These are phyloP conservation scores for Selaginella moellendorffii DNA, from an alignment of 75 land plant genomes.

Conservation along the genomic window DNA sequence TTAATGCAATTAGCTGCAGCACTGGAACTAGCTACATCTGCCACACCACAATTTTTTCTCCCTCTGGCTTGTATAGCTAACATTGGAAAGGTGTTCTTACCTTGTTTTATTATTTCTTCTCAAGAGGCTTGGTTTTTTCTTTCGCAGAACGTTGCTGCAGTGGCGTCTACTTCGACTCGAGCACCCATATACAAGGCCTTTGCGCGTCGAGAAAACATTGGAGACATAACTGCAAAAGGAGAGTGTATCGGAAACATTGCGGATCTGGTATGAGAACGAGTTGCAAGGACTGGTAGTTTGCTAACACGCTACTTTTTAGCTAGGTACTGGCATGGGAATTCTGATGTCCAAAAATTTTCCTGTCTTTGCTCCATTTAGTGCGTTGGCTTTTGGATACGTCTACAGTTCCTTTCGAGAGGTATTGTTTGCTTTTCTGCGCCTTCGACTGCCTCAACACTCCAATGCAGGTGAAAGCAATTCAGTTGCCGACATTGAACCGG, in stretches of 20 bases:
- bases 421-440: background rate
- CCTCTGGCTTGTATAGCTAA: slow-evolving; percentile 97
- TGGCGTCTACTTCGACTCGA: slow-evolving; percentile 97
- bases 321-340: slow-evolving; percentile 88
- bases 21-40: slow-evolving; percentile 79
- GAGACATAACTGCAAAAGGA: slow-evolving; percentile 98
- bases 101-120: too few relatives aligned
- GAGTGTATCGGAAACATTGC: slow-evolving; percentile 98
- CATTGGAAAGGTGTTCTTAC: slow-evolving; percentile 58
- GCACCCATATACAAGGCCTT: slow-evolving; percentile 97
- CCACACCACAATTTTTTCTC: slow-evolving; percentile 69
- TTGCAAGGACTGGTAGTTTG: background rate
- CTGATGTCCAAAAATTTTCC: slow-evolving; percentile 79
- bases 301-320: slow-evolving; percentile 22
- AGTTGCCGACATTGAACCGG: slow-evolving; percentile 67
- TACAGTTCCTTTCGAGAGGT: slow-evolving; percentile 93
- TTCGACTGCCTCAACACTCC: background rate
- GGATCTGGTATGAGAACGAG: slow-evolving; percentile 54
- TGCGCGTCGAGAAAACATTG: slow-evolving; percentile 92
- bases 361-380: slow-evolving; percentile 54
- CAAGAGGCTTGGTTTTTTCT: too few relatives aligned
- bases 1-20: slow-evolving; percentile 95
- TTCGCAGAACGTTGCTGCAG: slow-evolving; percentile 93
- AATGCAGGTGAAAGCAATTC: slow-evolving; percentile 70
- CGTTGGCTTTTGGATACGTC: slow-evolving; percentile 85